Percentiles rank a stretch among this genome's conserved stretches.
These are phyloP conservation scores for Monosporascus sp. DNA, from an alignment of 2,329 filamentous ascomycete species.

Conservation along the genomic window DNA sequence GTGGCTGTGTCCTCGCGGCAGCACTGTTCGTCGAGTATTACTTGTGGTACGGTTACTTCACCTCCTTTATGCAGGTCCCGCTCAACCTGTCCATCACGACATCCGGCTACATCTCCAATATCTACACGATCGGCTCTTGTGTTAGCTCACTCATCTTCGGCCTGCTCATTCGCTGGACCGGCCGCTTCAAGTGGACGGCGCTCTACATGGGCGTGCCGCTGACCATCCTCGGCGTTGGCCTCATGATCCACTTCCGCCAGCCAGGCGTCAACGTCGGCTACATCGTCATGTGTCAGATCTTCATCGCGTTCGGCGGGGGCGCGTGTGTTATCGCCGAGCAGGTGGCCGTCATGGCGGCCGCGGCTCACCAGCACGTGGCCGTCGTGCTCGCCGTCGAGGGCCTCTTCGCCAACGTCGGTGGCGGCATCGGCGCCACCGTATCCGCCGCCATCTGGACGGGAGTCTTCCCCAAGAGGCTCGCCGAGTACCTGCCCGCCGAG, in stretches of 20 bases:
- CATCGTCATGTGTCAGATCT: conserved; percentile 55
- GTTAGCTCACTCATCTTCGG: conserved; percentile 46
- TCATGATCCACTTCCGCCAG: conserved; percentile 54
- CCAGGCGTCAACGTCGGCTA: conserved; percentile 43
- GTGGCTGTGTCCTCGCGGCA: conserved; percentile 34
- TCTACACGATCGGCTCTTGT: conserved; percentile 40
- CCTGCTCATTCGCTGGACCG: conserved; percentile 41
- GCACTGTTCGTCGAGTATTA: conserved; percentile 38
- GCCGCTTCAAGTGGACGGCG: conserved; percentile 47
- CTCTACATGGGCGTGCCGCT: conserved; percentile 45
- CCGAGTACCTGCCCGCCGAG: conserved; percentile 43
- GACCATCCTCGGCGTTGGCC: conserved; percentile 46
- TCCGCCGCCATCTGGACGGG: conserved; percentile 57
- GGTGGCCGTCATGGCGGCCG: conserved; percentile 55
- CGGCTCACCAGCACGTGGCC: conserved; percentile 51
- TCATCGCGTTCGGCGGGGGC: conserved; percentile 51
- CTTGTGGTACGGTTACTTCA: conserved; percentile 40
- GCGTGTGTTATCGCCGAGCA: conserved; percentile 54
- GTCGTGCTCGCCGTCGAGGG: conserved; percentile 53
- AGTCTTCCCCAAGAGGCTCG: conserved; percentile 47
- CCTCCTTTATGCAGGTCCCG: conserved; percentile 42
- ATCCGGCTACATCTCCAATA: conserved; percentile 35
- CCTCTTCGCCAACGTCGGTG: conserved; percentile 54
- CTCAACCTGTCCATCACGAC: conserved; percentile 28
- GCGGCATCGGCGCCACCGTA: conserved; percentile 54